These are phyloP conservation scores for Geotrichum carabidarum DNA, from an alignment of 1,139 yeast genomes.

Conservation along the genomic window DNA sequence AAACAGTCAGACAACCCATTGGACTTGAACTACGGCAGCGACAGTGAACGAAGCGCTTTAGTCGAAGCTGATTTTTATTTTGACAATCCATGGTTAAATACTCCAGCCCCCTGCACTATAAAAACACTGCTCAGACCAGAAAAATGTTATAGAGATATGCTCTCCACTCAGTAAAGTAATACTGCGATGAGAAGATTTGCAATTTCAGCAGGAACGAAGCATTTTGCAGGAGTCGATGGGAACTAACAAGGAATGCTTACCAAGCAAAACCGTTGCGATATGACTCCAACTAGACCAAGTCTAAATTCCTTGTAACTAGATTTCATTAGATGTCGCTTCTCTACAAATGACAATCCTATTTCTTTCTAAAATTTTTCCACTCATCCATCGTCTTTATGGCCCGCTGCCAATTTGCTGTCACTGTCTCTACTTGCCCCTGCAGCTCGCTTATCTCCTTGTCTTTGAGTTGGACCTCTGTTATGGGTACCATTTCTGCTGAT, in stretches of 20 bases:
- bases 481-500: constrained; percentile 28
- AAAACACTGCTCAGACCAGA: constrained; percentile 17
- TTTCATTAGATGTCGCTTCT: too few relatives aligned
- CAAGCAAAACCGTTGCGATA: too few relatives aligned
- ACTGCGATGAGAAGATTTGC: not conserved
- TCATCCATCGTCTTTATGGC: constrained; percentile 33
- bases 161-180: not conserved
- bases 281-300: too few relatives aligned
- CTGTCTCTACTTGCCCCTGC: constrained; percentile 26
- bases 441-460: constrained; percentile 25
- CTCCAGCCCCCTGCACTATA: constrained; percentile 33
- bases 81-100: constrained; percentile 57
- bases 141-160: constrained; percentile 13
- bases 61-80: constrained; percentile 53
- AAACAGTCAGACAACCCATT: constrained; percentile 44
- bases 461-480: constrained; percentile 25
- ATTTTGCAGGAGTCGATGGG: too few relatives aligned
- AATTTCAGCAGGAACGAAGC: too few relatives aligned
- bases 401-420: constrained; percentile 31
- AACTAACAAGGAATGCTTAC: too few relatives aligned
- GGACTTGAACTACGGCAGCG: constrained; percentile 44
- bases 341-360: not conserved
- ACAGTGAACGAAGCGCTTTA: constrained; percentile 50
- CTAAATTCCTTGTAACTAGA: too few relatives aligned
- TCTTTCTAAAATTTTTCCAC: constrained; percentile 25